Percentiles rank a stretch among this genome's conserved stretches.
phyloP scores from a whole-genome alignment of 306 rosid species.

The Hippophae tibetana region DNA sequence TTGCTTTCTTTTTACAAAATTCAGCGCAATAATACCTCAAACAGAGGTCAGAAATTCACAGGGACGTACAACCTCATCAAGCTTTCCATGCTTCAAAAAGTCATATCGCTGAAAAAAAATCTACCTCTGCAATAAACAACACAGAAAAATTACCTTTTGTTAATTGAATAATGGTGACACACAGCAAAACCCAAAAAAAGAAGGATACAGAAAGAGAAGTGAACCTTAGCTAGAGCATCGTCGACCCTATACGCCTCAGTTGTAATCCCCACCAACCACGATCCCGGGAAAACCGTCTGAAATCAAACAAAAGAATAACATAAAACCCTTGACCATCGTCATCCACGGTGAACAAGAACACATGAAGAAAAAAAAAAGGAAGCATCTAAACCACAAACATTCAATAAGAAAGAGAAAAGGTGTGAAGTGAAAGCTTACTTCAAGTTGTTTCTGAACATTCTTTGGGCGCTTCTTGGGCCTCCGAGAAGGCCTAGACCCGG shows the following conservation, averaged over 20 bases:
- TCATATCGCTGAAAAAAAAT: slow-evolving; percentile 2
- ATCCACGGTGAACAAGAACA: background rate
- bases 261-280: slow-evolving; percentile 76
- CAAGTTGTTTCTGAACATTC: slow-evolving; percentile 88
- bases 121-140: slow-evolving; percentile 48
- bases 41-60: slow-evolving; percentile 22
- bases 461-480: slow-evolving; percentile 82
- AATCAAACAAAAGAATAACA: slow-evolving; percentile 7
- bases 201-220: background rate
- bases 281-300: slow-evolving; percentile 76
- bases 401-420: background rate
- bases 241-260: slow-evolving; percentile 56
- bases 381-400: background rate
- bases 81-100: slow-evolving; percentile 2
- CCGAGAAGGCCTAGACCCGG: slow-evolving; percentile 79
- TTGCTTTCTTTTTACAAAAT: slow-evolving; percentile 37
- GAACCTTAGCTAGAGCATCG: slow-evolving; percentile 67
- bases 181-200: background rate
- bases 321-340: background rate
- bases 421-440: slow-evolving; percentile 30
- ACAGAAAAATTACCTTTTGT: background rate
- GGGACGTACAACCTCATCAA: slow-evolving; percentile 11
- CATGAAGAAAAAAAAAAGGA: background rate
- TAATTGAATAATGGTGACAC: background rate
- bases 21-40: slow-evolving; percentile 39